Conservation (phyloP, 73 alveolate genomes). For the Tetrahymena elliotti region DNA sequence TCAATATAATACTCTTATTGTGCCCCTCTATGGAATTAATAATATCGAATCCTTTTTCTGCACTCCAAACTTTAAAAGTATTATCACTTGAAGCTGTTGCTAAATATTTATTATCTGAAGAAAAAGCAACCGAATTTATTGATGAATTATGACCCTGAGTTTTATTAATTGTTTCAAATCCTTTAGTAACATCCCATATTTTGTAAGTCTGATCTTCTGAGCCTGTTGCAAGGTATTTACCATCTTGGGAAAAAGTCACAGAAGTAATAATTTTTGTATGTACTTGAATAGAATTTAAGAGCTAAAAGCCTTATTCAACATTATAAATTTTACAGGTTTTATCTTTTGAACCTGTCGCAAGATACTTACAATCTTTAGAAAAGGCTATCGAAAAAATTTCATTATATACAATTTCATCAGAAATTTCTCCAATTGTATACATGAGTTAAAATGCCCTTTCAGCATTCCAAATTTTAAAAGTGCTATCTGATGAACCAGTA, state of each 20-base stretch:
- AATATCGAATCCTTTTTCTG: background rate
- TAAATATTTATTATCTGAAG: background rate
- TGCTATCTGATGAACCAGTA: background rate
- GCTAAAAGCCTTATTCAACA: background rate
- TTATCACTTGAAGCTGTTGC: background rate
- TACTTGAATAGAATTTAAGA: background rate
- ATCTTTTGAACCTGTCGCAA: background rate
- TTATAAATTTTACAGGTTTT: background rate
- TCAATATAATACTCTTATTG: background rate
- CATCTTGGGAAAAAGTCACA: background rate
- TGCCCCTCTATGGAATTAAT: background rate
- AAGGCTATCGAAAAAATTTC: background rate
- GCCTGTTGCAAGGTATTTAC: background rate
- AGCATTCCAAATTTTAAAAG: background rate
- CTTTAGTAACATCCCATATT: background rate
- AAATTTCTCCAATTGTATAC: background rate
- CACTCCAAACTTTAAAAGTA: background rate
- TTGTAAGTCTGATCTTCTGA: background rate
- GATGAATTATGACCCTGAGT: background rate
- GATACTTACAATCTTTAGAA: background rate
- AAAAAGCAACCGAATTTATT: background rate
- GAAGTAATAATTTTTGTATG: background rate
- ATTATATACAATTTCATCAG: background rate
- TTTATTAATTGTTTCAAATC: background rate
- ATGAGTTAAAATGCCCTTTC: background rate